A percentile compares a stretch with the other conserved stretches of the same genome.
Conservation (phyloP, 2,329 filamentous ascomycete genomes). For the Colletotrichum costaricense region DNA sequence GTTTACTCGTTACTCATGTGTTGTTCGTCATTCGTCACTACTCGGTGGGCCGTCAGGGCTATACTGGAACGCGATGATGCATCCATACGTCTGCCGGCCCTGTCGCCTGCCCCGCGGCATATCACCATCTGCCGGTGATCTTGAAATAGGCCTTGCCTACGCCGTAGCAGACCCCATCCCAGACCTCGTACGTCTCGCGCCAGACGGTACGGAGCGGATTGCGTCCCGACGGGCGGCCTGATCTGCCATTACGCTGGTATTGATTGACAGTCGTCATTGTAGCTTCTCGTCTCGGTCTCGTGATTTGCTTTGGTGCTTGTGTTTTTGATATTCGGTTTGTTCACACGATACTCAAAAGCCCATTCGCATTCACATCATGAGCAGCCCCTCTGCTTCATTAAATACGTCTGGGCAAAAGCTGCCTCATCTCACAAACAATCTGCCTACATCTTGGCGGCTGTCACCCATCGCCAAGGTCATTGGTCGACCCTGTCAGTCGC, state of each 20-base stretch:
- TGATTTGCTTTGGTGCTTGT: neutral
- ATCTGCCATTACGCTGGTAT: constrained; percentile 68
- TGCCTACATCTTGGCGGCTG: neutral
- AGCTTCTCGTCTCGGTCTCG: neutral
- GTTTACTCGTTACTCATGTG: neutral
- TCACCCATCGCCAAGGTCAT: neutral
- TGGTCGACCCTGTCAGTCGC: neutral
- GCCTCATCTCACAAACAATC: neutral
- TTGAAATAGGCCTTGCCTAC: constrained; percentile 53
- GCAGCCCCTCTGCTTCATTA: neutral
- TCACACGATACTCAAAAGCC: neutral
- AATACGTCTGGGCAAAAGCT: neutral
- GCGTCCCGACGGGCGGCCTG: constrained; percentile 57
- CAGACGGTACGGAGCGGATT: constrained; percentile 39
- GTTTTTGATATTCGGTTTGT: neutral
- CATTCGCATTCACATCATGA: neutral
- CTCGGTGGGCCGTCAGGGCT: neutral
- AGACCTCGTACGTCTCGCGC: constrained; percentile 49
- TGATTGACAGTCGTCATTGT: constrained; percentile 70
- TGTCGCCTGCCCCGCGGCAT: neutral
- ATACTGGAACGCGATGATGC: neutral
- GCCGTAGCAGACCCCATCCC: constrained; percentile 52
- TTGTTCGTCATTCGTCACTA: neutral
- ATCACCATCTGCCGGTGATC: constrained; percentile 36
- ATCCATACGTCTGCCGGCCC: neutral